Conservation (phyloP, 192 early-diverging fungal species). For the Dissophora globulifera region DNA sequence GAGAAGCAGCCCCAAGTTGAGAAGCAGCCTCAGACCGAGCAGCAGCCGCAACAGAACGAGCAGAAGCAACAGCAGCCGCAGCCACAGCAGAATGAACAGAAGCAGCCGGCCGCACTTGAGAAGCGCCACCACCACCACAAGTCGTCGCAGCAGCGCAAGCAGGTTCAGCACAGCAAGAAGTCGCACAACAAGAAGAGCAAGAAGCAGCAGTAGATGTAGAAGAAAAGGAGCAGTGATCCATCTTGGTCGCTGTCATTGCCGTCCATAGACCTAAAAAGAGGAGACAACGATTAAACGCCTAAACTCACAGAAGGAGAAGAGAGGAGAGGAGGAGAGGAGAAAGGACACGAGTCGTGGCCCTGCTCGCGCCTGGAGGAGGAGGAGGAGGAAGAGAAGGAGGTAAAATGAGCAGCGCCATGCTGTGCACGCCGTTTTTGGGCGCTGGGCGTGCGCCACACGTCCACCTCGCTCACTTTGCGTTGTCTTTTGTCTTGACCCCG, state of each 20-base stretch:
- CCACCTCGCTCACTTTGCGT: background rate
- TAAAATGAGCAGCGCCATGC: background rate
- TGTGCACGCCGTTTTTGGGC: too few relatives aligned
- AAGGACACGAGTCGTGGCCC: background rate
- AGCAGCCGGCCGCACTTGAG: background rate
- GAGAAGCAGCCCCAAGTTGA: background rate
- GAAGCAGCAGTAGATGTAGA: too few relatives aligned
- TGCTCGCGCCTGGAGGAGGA: too few relatives aligned
- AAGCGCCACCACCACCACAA: constrained; percentile 31
- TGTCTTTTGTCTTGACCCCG: background rate
- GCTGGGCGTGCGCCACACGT: background rate
- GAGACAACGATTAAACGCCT: constrained; percentile 1
- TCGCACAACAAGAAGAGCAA: background rate
- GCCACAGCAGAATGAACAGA: background rate
- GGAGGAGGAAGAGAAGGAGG: background rate
- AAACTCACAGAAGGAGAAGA: constrained; percentile 1
- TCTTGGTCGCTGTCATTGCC: background rate
- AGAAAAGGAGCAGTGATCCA: too few relatives aligned
- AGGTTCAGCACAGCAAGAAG: constrained; percentile 20
- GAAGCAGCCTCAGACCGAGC: background rate
- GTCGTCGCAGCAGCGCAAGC: background rate
- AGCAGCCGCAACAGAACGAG: background rate
- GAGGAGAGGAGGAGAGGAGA: background rate
- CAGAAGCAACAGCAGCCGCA: background rate
- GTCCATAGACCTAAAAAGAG: constrained; percentile 4